Evolutionary conservation across 176 grass and related monocot genomes (phyloP).

Genomic region (Oryza glumipatula): DNA sequence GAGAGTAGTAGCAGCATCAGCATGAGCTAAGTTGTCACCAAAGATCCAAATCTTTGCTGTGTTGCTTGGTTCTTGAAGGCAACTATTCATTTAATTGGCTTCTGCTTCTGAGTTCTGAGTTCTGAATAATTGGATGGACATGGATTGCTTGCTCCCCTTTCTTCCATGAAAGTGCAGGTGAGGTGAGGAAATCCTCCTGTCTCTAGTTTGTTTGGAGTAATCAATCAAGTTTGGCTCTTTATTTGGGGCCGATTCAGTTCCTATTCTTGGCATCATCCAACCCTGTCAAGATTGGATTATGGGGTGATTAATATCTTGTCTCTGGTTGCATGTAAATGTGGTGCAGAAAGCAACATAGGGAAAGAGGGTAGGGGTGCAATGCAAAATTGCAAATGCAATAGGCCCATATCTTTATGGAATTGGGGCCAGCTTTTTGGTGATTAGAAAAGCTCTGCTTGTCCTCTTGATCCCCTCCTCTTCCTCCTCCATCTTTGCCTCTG

Average conservation of each 20-base stretch:
- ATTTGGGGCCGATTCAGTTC: constrained; percentile 38
- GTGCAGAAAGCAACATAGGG: constrained; percentile 56
- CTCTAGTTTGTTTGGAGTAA: constrained; percentile 21
- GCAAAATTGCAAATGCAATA: background rate
- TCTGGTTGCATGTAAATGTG: constrained; percentile 41
- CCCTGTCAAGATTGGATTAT: constrained; percentile 47
- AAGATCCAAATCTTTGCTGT: constrained; percentile 32
- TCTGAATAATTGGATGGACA: too few species aligned
- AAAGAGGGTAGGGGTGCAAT: background rate
- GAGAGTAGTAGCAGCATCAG: background rate
- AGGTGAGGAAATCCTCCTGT: background rate
- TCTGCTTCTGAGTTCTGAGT: too few species aligned
- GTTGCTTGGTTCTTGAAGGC: background rate
- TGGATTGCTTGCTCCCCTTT: background rate
- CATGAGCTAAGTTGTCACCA: background rate
- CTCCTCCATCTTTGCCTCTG: constrained; percentile 11
- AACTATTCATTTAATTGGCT: background rate
- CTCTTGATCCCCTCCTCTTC: constrained; percentile 13
- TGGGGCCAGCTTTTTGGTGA: constrained; percentile 44
- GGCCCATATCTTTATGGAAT: constrained; percentile 45
- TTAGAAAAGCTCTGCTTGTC: constrained; percentile 49
- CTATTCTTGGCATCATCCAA: constrained; percentile 46
- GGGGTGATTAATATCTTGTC: constrained; percentile 53
- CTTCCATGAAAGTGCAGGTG: constrained; percentile 19
- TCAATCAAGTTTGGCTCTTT: constrained; percentile 31